Base-by-base conservation (phyloP, 805 yeast genomes). In the Brettanomyces bruxellensis region DNA sequence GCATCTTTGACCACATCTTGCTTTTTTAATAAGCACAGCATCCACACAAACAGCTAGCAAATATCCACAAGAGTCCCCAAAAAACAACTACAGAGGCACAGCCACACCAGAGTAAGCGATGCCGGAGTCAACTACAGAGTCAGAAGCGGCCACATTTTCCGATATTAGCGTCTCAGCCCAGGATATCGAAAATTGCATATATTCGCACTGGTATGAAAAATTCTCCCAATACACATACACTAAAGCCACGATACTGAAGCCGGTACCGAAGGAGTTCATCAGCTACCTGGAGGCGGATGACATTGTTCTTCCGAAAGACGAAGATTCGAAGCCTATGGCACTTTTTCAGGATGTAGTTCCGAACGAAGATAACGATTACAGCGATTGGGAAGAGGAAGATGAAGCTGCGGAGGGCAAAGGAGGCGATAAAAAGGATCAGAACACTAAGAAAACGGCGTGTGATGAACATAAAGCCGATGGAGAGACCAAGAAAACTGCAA, bases 241-340 rank as follows among this genome's bases (percentile, higher is more conserved):
- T 2, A 69, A 70, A 46, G 64, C 81, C 0, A 61, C 65, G 18
- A 67, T 85, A 18, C 60, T 85, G n/a, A 69, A 62, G 41, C 83
- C 85, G 1, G 54, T 82, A 4, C 86, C 89, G 0, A 56, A 64
- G 25, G 68, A 64, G 7, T 85, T 86, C 55, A 63, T 83, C 2
- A 71, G 73, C 4, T 86, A 83, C 54, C 58, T 86, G 43, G 70
- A 71, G 14, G 71, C 76, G 28, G 95, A 87, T 57, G 90, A 88
- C 2, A 82, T 87, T 34, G 68, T 61, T 28, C 64, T 87, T 7
- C 86, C 88, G 0, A 63, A 66, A 1, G 79, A 73, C 14, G 70
- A 51, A 8, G 66, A 69, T 13, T 57, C 64, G 1, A 6, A 28
- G 11, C 32, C 32, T 7, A 6, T 28, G 32, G 48, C 59, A 3